phyloP scores from a whole-genome alignment of 495 filamentous ascomycete species.

The Penicillium fimorum region DNA sequence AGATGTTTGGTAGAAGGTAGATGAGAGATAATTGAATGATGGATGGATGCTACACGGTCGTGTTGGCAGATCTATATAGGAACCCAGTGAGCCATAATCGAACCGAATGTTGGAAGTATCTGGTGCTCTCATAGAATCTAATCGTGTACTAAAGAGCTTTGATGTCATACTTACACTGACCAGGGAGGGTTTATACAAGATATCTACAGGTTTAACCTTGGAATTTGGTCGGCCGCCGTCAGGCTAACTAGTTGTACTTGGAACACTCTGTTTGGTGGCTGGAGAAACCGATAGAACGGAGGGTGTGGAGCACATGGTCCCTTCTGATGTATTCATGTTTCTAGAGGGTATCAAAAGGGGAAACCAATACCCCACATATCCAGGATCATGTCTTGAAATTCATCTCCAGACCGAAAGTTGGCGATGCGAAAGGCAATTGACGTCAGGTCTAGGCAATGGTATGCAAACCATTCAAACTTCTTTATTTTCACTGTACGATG shows the following conservation, averaged over 20 bases:
- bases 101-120: not conserved
- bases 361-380: constrained; percentile 17
- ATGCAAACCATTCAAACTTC: constrained; percentile 17
- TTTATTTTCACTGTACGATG: not conserved
- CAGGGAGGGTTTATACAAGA: not conserved
- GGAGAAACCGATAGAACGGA: constrained; percentile 16
- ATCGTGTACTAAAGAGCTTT: constrained; percentile 8
- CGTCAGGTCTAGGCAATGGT: constrained; percentile 13
- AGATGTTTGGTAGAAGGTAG: not conserved
- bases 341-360: constrained; percentile 4
- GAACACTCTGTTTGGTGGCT: constrained; percentile 23
- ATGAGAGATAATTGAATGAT: constrained; percentile 9
- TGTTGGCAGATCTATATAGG: constrained; percentile 28
- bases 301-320: constrained; percentile 13
- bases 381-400: constrained; percentile 14
- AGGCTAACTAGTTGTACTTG: constrained; percentile 25
- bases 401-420: constrained; percentile 1
- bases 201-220: constrained; percentile 10
- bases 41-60: not conserved
- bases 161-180: constrained; percentile 42
- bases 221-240: constrained; percentile 10
- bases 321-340: constrained; percentile 11
- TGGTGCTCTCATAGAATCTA: constrained; percentile 3
- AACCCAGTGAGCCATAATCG: constrained; percentile 1
- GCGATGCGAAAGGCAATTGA: constrained; percentile 18